These are phyloP conservation scores for Coemansia sp. DNA, from an alignment of 192 early-diverging fungal genomes.

Conservation along the genomic window DNA sequence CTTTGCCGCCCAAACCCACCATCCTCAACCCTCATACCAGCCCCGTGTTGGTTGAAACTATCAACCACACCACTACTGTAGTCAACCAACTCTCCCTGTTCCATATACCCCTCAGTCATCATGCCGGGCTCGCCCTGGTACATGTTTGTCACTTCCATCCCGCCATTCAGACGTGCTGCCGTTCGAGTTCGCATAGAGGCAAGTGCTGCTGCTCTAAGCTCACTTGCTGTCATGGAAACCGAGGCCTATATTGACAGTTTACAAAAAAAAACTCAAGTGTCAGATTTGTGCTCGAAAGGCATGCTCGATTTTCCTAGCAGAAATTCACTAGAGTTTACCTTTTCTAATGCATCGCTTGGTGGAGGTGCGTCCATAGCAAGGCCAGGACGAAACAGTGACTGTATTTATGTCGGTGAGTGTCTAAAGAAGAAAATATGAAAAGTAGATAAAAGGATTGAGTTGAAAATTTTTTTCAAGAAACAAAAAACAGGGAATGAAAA, in stretches of 20 bases:
- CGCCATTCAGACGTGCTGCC: neutral
- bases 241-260: neutral
- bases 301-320: neutral
- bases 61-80: neutral
- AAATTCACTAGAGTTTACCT: neutral
- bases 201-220: slow-evolving; percentile 26
- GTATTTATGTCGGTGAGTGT: neutral
- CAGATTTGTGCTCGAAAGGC: neutral
- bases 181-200: slow-evolving; percentile 12
- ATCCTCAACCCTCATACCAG: neutral
- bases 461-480: neutral
- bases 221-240: neutral
- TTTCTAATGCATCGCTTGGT: slow-evolving; percentile 4
- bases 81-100: neutral
- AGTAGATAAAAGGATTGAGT: neutral
- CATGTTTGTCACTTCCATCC: neutral
- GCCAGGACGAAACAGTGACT: neutral
- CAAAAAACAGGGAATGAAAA: neutral
- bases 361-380: neutral
- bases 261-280: neutral
- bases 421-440: neutral
- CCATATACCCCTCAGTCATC: neutral
- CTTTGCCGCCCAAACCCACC: neutral
- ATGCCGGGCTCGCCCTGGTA: neutral
- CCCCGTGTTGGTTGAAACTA: neutral